phyloP scores from a whole-genome alignment of 2,329 filamentous ascomycete genomes.

The Coniosporium tulheliwenetii region DNA sequence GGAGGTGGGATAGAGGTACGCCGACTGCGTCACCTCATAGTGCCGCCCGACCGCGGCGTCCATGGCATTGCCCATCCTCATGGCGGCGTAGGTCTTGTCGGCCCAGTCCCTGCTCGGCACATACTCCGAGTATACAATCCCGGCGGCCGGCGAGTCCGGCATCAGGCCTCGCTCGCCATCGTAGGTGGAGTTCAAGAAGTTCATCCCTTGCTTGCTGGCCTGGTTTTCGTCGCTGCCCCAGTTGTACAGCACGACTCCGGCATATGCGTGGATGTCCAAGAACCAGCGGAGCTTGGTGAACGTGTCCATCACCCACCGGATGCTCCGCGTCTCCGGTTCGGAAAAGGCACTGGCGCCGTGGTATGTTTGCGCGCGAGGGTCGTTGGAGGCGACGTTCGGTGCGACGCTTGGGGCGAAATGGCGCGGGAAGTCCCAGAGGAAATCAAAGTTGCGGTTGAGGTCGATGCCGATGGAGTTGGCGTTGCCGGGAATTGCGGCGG shows the following conservation, averaged over 20 bases:
- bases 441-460: slow-evolving; percentile 43
- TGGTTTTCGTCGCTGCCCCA: slow-evolving; percentile 44
- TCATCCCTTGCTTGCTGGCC: slow-evolving; percentile 27
- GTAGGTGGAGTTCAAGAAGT: slow-evolving; percentile 36
- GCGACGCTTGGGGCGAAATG: slow-evolving; percentile 26
- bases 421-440: slow-evolving; percentile 37
- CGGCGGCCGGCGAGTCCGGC: slow-evolving; percentile 21
- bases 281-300: slow-evolving; percentile 39
- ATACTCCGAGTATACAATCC: slow-evolving; percentile 30
- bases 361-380: slow-evolving; percentile 31
- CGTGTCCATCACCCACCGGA: slow-evolving; percentile 36
- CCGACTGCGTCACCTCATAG: slow-evolving; percentile 16
- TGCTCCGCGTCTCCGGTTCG: slow-evolving; percentile 40
- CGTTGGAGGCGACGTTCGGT: slow-evolving; percentile 21
- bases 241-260: slow-evolving; percentile 36
- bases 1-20: slow-evolving; percentile 21
- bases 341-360: slow-evolving; percentile 36
- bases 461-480: slow-evolving; percentile 29
- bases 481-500: slow-evolving; percentile 12
- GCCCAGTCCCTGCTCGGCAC: slow-evolving; percentile 18
- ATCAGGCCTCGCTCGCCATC: slow-evolving; percentile 35
- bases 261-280: slow-evolving; percentile 41
- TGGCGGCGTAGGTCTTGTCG: slow-evolving; percentile 17
- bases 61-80: slow-evolving; percentile 19
- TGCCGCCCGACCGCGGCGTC: slow-evolving; percentile 19